Evolutionary conservation across 768 basidiomycete genomes (phyloP).

Genomic region (Macrolepiota fuliginosa): DNA sequence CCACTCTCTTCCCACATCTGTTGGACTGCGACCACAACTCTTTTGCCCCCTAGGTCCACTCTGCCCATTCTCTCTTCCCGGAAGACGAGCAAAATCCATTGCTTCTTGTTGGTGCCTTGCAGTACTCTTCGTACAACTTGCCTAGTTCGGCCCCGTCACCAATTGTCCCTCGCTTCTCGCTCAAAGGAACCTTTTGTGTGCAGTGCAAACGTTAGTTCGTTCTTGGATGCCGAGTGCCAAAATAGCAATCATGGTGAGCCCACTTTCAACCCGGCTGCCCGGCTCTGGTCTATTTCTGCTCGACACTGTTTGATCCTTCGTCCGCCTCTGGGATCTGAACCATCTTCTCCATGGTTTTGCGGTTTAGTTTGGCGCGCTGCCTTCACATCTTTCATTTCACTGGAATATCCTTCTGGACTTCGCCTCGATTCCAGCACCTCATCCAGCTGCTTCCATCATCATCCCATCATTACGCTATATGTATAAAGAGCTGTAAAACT

Average conservation of each 20-base stretch:
- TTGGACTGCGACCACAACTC: constrained; percentile 5
- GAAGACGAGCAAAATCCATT: not conserved
- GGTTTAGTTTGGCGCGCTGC: not conserved
- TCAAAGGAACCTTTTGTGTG: not conserved
- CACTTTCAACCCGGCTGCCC: not conserved
- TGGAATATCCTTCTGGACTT: not conserved
- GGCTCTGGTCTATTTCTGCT: constrained; percentile 1
- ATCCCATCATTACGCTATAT: constrained; percentile 8
- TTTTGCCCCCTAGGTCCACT: not conserved
- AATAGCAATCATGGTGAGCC: not conserved
- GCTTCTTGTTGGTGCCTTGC: not conserved
- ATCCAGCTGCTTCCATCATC: constrained; percentile 1
- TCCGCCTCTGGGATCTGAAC: not conserved
- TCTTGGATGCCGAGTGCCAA: not conserved
- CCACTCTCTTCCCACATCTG: constrained; percentile 11
- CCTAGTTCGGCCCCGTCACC: not conserved
- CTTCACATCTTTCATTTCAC: not conserved
- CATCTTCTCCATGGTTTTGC: not conserved
- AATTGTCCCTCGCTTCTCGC: not conserved
- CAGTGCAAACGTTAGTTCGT: not conserved
- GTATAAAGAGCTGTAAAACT: constrained; percentile 7
- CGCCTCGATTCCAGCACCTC: not conserved
- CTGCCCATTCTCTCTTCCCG: not conserved
- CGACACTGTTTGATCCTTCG: constrained; percentile 10
- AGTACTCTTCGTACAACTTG: not conserved